Base-by-base conservation (phyloP, 176 grass and related monocot species). In the Ananas comosus region DNA sequence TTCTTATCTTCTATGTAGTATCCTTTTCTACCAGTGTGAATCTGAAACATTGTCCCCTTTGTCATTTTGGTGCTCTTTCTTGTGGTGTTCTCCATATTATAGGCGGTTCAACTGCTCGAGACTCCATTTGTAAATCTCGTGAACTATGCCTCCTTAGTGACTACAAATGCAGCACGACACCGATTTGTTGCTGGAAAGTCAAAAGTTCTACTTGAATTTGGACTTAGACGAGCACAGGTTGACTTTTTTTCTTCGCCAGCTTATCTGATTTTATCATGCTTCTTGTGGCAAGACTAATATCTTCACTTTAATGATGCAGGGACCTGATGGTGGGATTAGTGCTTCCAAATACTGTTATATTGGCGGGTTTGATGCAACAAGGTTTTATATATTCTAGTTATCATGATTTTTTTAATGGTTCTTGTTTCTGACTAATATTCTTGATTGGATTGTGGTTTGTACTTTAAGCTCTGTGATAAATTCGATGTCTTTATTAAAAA, bases 311-410 rank as follows among this genome's bases (percentile, higher is more conserved):
- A 71, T 42, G 33, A 81, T 71, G n/a, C 72, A 99, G 87, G 94
- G 94, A 18, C 94, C 89, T 59, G 94, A 99, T 90, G 94, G 94
- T n/a, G 94, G 89, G 61, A 93, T 99, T 83, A 99, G 94, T 73
- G 89, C 94, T 70, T 99, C 94, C 69, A 99, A 85, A 79, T 99
- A 99, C 74, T 93, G 94, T 81, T 97, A 88, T 72, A 86, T 99
- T 59, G 94, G 94, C 65, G 94, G 89, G 61, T 99, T 99, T 82
- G 94, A 99, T 74, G 89, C 94, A 72, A 99, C 94, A 33, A 99
- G 94, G 94, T 97, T 56, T 33, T 50, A 80, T 76, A 19, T 76
- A 9, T 75, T 82, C 67, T 70, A 70, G 53, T 51, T 64, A 27
- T 48, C 47, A 49, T 56, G 24, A 42, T 42, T 9, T 24, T 33